A percentile compares a stretch with the other conserved stretches of the same genome.
These are phyloP conservation scores for Zhuliangozyma blackwelliae DNA, from an alignment of 1,139 yeast genomes.

Conservation along the genomic window DNA sequence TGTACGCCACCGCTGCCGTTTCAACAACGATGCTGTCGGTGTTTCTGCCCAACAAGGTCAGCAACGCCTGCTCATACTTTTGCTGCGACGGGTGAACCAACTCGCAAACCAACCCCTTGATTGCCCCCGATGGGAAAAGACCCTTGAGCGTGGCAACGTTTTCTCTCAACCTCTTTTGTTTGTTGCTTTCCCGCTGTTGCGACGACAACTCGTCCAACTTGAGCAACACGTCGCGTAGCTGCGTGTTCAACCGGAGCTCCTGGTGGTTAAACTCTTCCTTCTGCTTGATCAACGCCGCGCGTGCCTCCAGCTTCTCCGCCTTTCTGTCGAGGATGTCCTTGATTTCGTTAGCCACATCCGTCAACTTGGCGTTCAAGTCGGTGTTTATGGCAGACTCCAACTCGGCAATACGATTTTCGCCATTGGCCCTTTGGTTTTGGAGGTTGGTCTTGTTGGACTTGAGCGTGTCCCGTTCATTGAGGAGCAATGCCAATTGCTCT, in stretches of 20 bases:
- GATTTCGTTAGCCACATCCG: constrained; percentile 29
- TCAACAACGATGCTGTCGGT: constrained; percentile 85
- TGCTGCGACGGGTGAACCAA: constrained; percentile 75
- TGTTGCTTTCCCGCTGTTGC: constrained; percentile 67
- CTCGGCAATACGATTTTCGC: constrained; percentile 35
- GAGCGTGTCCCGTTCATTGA: constrained; percentile 44
- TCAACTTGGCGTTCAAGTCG: constrained; percentile 28
- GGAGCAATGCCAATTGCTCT: constrained; percentile 40
- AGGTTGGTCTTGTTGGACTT: constrained; percentile 35
- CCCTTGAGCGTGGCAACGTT: constrained; percentile 65
- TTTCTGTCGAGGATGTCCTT: constrained; percentile 31
- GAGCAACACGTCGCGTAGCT: constrained; percentile 57
- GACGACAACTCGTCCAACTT: constrained; percentile 72
- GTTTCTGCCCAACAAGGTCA: constrained; percentile 74
- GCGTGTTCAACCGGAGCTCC: constrained; percentile 58
- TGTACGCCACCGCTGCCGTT: constrained; percentile 66
- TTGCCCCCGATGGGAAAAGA: constrained; percentile 65
- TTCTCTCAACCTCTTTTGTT: constrained; percentile 67
- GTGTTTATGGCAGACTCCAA: constrained; percentile 27
- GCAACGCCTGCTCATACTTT: constrained; percentile 71
- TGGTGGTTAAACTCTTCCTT: constrained; percentile 44
- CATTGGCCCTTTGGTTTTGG: constrained; percentile 41
- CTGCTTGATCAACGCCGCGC: constrained; percentile 37
- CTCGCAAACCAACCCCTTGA: constrained; percentile 75
- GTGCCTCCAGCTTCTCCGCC: constrained; percentile 39